Evolutionary conservation across 2,329 filamentous ascomycete species (phyloP), one percentile per base, ranked within the genome.

Genomic region (Claviceps purpurea): DNA sequence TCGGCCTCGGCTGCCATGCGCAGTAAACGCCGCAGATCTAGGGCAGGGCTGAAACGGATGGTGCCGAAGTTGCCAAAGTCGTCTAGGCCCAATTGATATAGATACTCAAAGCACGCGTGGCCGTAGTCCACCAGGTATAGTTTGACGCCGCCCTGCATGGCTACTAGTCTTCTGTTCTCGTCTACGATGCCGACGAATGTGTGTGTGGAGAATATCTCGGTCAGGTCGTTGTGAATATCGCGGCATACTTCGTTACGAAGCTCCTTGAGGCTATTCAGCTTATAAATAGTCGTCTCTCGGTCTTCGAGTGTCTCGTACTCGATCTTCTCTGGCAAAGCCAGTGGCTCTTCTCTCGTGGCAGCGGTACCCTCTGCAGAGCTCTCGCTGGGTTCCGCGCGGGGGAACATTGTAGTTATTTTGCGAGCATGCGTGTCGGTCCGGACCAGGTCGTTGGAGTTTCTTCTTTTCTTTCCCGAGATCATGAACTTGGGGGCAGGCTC

Each of bases 361-460:
- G 49, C 49, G 10, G 30, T 34, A 8, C 4, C 18, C 4, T 55
- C 48, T 24, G 26, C 41, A n/a, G 57, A 54, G 5, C 60, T 57
- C 14, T 60, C 58, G 40, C 56, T 51, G 11, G 60, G 50, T 49
- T 73, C 69, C 18, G 82, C 76, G n/a, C 81, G 76, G 37, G 60
- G 51, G 53, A 98, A 80, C 91, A 98, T 97, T 55, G 87, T 89
- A 0, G 93, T 98, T 56, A 98, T 98, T 66, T 98, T 98, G 54
- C 90, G 85, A 57, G 88, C 76, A 54, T 84, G 87, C 1, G 87
- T 82, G 64, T 98, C 93, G 11, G 91, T 97, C 20, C 93, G 82
- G 2, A 98, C 83, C 13, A 98, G 79, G 52, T 86, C 95, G 63
- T 94, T 94, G 20, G 70, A 69, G 55, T 69, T 68, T 61, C 66